Evolutionary conservation across 108 stramenopile species (phyloP).

Genomic region (Chaetoceros tenuissimus): DNA sequence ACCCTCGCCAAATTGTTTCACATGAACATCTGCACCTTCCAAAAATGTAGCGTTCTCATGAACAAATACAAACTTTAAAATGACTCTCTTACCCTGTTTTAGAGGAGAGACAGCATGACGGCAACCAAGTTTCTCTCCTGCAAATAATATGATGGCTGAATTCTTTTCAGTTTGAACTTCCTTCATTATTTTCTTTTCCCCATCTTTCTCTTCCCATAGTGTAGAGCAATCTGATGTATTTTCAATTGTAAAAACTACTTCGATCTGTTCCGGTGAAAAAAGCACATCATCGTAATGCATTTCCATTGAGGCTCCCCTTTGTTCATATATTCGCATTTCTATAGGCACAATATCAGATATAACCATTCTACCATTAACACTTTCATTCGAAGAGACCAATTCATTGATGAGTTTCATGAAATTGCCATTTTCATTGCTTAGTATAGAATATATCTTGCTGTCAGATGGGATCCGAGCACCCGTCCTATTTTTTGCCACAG

Average conservation of each 20-base stretch:
- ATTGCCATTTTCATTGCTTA: conserved; percentile 35
- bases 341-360: neutral
- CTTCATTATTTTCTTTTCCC: neutral
- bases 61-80: conserved; percentile 45
- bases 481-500: conserved; percentile 49
- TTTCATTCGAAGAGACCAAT: conserved; percentile 1
- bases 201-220: conserved; percentile 34
- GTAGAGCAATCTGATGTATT: conserved; percentile 78
- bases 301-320: conserved; percentile 57
- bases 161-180: conserved; percentile 35
- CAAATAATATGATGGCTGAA: conserved; percentile 29
- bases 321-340: conserved; percentile 50
- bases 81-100: conserved; percentile 32
- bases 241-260: conserved; percentile 66
- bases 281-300: conserved; percentile 69
- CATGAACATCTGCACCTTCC: neutral
- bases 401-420: conserved; percentile 25
- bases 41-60: conserved; percentile 18
- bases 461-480: conserved; percentile 27
- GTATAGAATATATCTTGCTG: conserved; percentile 19
- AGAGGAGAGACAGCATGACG: conserved; percentile 43
- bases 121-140: conserved; percentile 27
- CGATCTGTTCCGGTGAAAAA: conserved; percentile 57
- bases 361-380: neutral
- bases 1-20: too few species aligned